A percentile compares a stretch with the other conserved stretches of the same genome.
phyloP scores from a whole-genome alignment of 495 filamentous ascomycete species.

The Penicillium parvum region DNA sequence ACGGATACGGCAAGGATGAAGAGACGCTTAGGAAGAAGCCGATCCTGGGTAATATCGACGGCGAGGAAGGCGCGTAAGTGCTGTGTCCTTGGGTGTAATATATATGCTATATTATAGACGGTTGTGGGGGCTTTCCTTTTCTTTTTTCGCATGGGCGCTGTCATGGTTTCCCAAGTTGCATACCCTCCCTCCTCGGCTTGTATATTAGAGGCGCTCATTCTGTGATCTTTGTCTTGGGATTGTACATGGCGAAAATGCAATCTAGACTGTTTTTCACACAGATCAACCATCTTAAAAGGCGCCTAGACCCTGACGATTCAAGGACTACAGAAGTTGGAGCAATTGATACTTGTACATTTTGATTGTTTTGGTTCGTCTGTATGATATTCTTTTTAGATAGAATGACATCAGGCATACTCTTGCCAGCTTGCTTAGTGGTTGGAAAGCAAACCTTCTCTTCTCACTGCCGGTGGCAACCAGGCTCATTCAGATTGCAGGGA shows the following conservation, averaged over 20 bases:
- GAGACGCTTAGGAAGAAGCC: constrained; percentile 38
- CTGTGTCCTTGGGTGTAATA: neutral
- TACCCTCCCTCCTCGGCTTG: constrained; percentile 25
- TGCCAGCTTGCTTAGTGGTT: too few relatives aligned
- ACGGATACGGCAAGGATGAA: constrained; percentile 45
- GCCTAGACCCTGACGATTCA: neutral
- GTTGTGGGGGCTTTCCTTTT: constrained; percentile 16
- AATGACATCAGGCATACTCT: neutral
- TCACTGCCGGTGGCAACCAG: too few relatives aligned
- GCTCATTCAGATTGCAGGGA: too few relatives aligned
- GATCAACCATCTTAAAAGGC: too few relatives aligned
- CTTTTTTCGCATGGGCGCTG: constrained; percentile 8
- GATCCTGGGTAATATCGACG: constrained; percentile 39
- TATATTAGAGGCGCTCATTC: constrained; percentile 28
- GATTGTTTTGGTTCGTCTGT: neutral
- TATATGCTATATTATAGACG: constrained; percentile 17
- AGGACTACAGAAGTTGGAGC: neutral
- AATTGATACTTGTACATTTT: neutral
- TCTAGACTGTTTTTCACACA: constrained; percentile 1
- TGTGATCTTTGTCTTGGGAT: constrained; percentile 8
- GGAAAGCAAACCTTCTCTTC: too few relatives aligned
- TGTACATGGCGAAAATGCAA: constrained; percentile 17
- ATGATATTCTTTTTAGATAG: neutral
- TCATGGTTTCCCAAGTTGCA: constrained; percentile 19
- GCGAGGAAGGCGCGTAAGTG: constrained; percentile 28